phyloP scores from a whole-genome alignment of 805 yeast genomes.

The Soucietia sequanensis region DNA sequence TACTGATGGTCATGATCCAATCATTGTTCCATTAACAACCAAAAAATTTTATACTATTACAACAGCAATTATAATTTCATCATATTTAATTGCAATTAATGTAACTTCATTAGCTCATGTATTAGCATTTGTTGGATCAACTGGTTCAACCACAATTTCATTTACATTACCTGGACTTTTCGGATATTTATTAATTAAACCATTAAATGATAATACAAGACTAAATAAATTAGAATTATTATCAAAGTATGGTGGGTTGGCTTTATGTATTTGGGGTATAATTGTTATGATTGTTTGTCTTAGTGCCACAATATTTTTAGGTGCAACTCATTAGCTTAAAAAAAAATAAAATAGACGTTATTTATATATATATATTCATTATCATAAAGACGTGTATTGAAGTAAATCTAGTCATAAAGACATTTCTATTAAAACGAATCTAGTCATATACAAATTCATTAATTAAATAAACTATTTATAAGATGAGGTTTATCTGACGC shows the following conservation, averaged over 20 bases:
- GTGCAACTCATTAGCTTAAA: slow-evolving; percentile 31
- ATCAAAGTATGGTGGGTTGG: slow-evolving; percentile 40
- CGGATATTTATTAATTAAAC: slow-evolving; percentile 58
- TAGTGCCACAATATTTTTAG: slow-evolving; percentile 47
- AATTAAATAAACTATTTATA: too few relatives aligned
- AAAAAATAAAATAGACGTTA: too few relatives aligned
- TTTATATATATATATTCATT: too few relatives aligned
- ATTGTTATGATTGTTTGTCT: slow-evolving; percentile 55
- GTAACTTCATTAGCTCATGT: slow-evolving; percentile 67
- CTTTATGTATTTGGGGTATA: slow-evolving; percentile 52
- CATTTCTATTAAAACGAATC: too few relatives aligned
- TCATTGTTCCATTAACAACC: slow-evolving; percentile 48
- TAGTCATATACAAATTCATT: too few relatives aligned
- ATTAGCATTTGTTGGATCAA: slow-evolving; percentile 74
- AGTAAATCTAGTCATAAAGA: too few relatives aligned
- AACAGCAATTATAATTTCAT: slow-evolving; percentile 38
- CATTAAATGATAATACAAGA: slow-evolving; percentile 24
- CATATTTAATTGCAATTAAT: slow-evolving; percentile 57
- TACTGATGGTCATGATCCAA: slow-evolving; percentile 47
- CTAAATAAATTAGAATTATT: slow-evolving; percentile 26
- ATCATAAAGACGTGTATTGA: too few relatives aligned
- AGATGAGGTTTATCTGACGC: too few relatives aligned
- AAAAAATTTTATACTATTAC: slow-evolving; percentile 51
- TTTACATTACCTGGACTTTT: slow-evolving; percentile 78
- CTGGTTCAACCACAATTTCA: slow-evolving; percentile 78